A percentile compares a stretch with the other conserved stretches of the same genome.
Conservation (phyloP, 805 yeast species). For the Saccharomycopsis capsularis region DNA sequence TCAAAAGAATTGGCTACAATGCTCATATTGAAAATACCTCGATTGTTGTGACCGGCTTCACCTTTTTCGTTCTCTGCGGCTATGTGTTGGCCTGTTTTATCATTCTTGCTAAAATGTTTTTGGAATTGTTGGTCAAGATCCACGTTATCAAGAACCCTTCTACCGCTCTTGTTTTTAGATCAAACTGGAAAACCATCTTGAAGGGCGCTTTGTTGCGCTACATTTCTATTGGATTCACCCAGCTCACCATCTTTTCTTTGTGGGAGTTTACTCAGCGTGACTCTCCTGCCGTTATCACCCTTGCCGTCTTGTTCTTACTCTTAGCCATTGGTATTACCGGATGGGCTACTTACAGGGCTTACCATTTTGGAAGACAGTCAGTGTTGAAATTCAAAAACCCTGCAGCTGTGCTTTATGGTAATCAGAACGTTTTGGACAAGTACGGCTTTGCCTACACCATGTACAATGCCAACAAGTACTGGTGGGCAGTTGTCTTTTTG, state of each 20-base stretch:
- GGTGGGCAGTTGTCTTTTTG: slow-evolving; percentile 70
- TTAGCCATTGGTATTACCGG: slow-evolving; percentile 53
- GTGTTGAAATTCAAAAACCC: slow-evolving; percentile 61
- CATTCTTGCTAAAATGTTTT: slow-evolving; percentile 43
- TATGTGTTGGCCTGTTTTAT: slow-evolving; percentile 61
- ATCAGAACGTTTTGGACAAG: slow-evolving; percentile 60
- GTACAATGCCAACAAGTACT: slow-evolving; percentile 74
- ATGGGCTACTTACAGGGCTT: slow-evolving; percentile 62
- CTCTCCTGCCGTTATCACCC: slow-evolving; percentile 81
- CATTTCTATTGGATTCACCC: slow-evolving; percentile 79
- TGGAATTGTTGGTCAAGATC: slow-evolving; percentile 41
- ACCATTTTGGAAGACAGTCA: slow-evolving; percentile 56
- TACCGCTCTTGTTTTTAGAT: slow-evolving; percentile 43
- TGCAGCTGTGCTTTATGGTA: slow-evolving; percentile 82
- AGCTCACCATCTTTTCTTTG: slow-evolving; percentile 66
- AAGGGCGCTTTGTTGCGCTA: slow-evolving; percentile 79
- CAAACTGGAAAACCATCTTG: slow-evolving; percentile 50
- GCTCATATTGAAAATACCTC: slow-evolving; percentile 78
- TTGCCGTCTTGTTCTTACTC: slow-evolving; percentile 66
- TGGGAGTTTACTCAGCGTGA: slow-evolving; percentile 83
- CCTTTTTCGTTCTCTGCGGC: slow-evolving; percentile 74
- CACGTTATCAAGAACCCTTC: slow-evolving; percentile 43
- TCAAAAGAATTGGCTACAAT: slow-evolving; percentile 71
- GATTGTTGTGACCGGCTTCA: slow-evolving; percentile 79
- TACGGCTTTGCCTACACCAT: slow-evolving; percentile 88